These are phyloP conservation scores for Saccharomycopsis javanensis DNA, from an alignment of 805 yeast genomes.

Conservation along the genomic window DNA sequence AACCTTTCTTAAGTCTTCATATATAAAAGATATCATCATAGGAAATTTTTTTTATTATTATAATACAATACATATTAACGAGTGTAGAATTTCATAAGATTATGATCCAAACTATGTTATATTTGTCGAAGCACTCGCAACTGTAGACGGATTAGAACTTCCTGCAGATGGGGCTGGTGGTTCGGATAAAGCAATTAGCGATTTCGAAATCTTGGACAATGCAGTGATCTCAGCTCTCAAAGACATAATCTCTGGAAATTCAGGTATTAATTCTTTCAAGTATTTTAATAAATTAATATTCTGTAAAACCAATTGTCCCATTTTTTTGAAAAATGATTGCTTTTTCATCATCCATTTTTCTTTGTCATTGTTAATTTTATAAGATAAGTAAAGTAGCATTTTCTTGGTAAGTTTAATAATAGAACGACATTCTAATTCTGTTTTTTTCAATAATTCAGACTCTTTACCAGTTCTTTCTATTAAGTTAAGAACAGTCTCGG, in stretches of 20 bases:
- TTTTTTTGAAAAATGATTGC: conserved; percentile 5
- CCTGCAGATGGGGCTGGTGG: background rate
- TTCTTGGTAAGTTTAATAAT: background rate
- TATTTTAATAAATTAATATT: conserved; percentile 4
- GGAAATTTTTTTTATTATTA: no score
- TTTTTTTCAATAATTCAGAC: background rate
- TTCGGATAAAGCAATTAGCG: conserved; percentile 6
- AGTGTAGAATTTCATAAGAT: background rate
- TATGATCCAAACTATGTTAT: background rate
- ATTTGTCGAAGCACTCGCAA: background rate
- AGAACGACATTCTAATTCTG: background rate
- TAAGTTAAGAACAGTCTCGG: conserved; percentile 1
- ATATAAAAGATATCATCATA: no score
- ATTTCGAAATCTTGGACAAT: conserved; percentile 10
- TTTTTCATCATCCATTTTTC: conserved; percentile 2
- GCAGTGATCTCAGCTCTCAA: conserved; percentile 12
- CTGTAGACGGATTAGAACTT: background rate
- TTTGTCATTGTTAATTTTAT: background rate
- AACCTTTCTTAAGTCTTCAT: no score
- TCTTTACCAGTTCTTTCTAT: background rate
- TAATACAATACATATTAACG: background rate
- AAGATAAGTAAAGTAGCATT: background rate
- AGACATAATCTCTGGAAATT: conserved; percentile 6
- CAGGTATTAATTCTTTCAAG: conserved; percentile 7
- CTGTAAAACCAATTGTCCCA: conserved; percentile 5